phyloP scores from a whole-genome alignment of 1,284 basidiomycete genomes.

The Neolentinus lepideus region DNA sequence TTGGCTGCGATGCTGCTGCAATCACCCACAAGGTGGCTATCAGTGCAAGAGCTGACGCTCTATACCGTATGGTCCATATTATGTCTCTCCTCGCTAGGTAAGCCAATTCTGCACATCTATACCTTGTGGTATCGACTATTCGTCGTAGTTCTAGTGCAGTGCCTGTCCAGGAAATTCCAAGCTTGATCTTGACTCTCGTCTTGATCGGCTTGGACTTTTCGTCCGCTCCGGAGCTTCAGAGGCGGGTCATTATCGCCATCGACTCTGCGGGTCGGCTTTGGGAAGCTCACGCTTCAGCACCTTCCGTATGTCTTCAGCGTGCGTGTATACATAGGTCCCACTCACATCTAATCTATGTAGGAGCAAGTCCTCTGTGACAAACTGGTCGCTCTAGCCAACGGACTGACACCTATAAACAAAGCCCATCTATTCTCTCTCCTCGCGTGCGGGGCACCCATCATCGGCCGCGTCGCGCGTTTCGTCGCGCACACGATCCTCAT shows the following conservation, averaged over 20 bases:
- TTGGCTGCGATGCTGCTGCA: conserved; percentile 8
- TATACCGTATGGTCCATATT: conserved; percentile 37
- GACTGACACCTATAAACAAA: conserved; percentile 34
- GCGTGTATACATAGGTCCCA: background rate
- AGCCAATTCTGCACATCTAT: conserved; percentile 15
- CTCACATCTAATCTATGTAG: conserved; percentile 23
- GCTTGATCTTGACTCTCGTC: conserved; percentile 41
- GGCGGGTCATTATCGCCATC: conserved; percentile 37
- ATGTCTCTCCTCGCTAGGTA: conserved; percentile 40
- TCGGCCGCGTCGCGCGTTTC: conserved; percentile 47
- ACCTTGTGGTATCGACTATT: too few species aligned
- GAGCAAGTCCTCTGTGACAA: conserved; percentile 38
- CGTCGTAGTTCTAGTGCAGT: conserved; percentile 13
- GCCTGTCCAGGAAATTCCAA: conserved; percentile 34
- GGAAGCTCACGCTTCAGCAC: background rate
- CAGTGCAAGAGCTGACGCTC: conserved; percentile 19
- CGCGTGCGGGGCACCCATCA: conserved; percentile 39
- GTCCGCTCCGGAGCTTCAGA: conserved; percentile 33
- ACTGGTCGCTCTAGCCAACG: conserved; percentile 29
- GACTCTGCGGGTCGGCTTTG: conserved; percentile 32
- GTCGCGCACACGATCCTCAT: conserved; percentile 40
- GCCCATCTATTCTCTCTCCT: conserved; percentile 43
- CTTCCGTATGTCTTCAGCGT: conserved; percentile 21
- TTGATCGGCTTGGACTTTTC: conserved; percentile 50
- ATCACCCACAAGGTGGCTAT: conserved; percentile 8